Evolutionary conservation across 345 rosid species (phyloP), one percentile per base, ranked within the genome.

Genomic region (Geranium rotundifolium): DNA sequence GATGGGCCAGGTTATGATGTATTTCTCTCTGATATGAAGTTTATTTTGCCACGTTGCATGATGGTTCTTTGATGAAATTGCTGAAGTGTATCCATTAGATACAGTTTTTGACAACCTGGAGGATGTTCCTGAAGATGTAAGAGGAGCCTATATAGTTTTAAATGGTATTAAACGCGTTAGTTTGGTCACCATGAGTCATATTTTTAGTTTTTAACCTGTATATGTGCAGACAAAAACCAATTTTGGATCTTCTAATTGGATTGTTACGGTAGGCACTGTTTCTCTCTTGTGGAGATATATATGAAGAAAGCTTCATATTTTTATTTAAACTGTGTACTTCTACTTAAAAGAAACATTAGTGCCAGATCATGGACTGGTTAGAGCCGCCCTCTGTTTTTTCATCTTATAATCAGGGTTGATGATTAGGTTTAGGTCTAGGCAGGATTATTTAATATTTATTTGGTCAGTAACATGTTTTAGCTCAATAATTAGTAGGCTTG

Each of bases 41-140:
- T 60, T 29, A 9, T n/a, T 65, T 31, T 58, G 76, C 66, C 82
- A 93, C 97, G 69, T 77, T 93, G 80, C 96, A 96, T 0, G 88
- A 87, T 68, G 99, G 97, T 63, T 89, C 97, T 63, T 58, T 90
- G 79, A 85, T 93, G 90, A 87, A 75, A 93, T 93, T 62, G 77
- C 85, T 60, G 90, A 93, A 77, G 77, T 93, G 65, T 93, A 93
- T 79, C 86, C 97, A 34, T 79, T 90, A 63, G 99, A 90, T 86
- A 96, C 97, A 16, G 87, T 90, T 15, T 93, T 62, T 81, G 97
- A 93, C 79, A 82, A 56, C 64, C 95, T 71, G 59, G 87, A 83
- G 20, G 96, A 84, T 75, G 89, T 91, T 7, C 98, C 98, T 66
- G 90, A 91, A 77, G 98, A 91, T 79, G 99, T 93, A 83, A 71